A percentile compares a stretch with the other conserved stretches of the same genome.
phyloP scores from a whole-genome alignment of 768 basidiomycete species.

The Tylopilus balloui region DNA sequence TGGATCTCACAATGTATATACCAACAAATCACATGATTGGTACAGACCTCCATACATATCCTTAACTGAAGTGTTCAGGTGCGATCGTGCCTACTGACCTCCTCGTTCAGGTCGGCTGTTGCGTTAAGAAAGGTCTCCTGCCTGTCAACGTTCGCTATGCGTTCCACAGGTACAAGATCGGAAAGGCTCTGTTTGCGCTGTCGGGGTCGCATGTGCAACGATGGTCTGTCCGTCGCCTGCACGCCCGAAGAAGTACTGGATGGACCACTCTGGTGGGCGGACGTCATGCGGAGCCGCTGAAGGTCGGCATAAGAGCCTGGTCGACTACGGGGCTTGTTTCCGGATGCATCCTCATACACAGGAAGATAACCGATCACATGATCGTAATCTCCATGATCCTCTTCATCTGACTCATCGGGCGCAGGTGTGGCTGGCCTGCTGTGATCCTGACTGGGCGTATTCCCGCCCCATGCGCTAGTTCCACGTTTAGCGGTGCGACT shows the following conservation, averaged over 20 bases:
- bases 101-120: constrained; percentile 65
- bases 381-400: constrained; percentile 89
- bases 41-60: constrained; percentile 18
- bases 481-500: constrained; percentile 69
- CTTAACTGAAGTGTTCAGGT: constrained; percentile 18
- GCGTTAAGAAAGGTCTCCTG: constrained; percentile 57
- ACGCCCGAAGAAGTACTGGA: constrained; percentile 14
- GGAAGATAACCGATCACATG: constrained; percentile 71
- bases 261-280: constrained; percentile 9
- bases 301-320: constrained; percentile 80
- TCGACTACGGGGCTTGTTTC: constrained; percentile 51
- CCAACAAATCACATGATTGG: constrained; percentile 19
- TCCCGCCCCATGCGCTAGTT: constrained; percentile 83
- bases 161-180: constrained; percentile 57
- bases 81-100: constrained; percentile 40
- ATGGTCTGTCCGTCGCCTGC: constrained; percentile 34
- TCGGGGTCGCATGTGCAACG: constrained; percentile 47
- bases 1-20: constrained; percentile 30
- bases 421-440: constrained; percentile 69
- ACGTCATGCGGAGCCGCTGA: constrained; percentile 54
- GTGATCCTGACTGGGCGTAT: constrained; percentile 48
- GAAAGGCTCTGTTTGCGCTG: constrained; percentile 60
- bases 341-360: constrained; percentile 41
- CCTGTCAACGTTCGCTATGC: constrained; percentile 57
- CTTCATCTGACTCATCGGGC: constrained; percentile 79